Base-by-base conservation (phyloP, 1,139 yeast species). In the Hansenula sp. region DNA sequence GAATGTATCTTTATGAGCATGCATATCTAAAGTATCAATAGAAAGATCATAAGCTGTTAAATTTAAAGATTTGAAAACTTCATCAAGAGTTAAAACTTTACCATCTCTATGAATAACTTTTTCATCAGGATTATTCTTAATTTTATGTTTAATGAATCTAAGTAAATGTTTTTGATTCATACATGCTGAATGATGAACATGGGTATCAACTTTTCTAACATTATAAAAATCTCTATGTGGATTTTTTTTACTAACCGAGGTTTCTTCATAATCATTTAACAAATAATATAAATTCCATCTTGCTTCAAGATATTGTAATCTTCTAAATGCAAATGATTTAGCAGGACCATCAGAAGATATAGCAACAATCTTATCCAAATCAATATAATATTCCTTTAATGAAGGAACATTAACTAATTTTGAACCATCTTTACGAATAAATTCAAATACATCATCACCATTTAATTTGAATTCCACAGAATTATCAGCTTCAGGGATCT, bases 161-260 rank as follows among this genome's bases (percentile, higher is more conserved):
- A 94, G 70, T 57, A 94, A 70, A 65, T 94, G 98, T 64, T 94
- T 94, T 63, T 94, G 98, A 59, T 94, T 94, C 98, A 92, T 92
- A 62, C 97, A 90, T 9, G 99, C 99, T 13, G 96, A 86, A 62
- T 94, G 98, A 62, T 94, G 99, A 56, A 94, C 96, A 71, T 94
- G 99, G 13, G 98, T 94, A 59, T 94, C 99, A 34, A 94, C 99
- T 61, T 94, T 94, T 69, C 98, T 80, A 37, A 94, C 98, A 58
- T 94, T 94, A 67, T 94, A 94, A 57, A 94, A 94, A 64, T 94
- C 99, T 61, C 98, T 79, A 62, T 92, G 99, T 4, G 97, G 97
- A 48, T 87, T 82, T 44, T 75, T 70, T 52, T 82, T 84, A 48
- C 95, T 82, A 49, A 86, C 94, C 20, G 92, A 81, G 16, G 82